Evolutionary conservation across 441 rosid species (phyloP).

Genomic region (Adansonia rubrostipa): DNA sequence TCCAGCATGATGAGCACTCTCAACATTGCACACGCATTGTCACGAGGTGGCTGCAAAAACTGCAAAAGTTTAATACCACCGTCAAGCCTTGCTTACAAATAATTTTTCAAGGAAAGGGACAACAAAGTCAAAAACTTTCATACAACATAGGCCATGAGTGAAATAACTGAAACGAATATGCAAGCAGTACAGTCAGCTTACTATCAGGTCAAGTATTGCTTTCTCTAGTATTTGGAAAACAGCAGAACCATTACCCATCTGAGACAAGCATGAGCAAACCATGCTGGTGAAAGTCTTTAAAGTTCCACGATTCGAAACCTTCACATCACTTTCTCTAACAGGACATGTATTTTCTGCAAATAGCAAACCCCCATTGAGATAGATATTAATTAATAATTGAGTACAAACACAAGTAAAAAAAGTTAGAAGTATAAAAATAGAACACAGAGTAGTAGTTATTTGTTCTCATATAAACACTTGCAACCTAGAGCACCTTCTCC

Average conservation of each 20-base stretch:
- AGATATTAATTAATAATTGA: slow-evolving; percentile 16
- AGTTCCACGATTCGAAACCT: slow-evolving; percentile 46
- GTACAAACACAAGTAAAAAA: slow-evolving; percentile 11
- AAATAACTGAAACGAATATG: not conserved
- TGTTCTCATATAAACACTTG: not conserved
- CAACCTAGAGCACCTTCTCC: not conserved
- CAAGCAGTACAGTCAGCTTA: slow-evolving; percentile 45
- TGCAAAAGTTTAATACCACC: slow-evolving; percentile 36
- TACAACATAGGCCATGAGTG: not conserved
- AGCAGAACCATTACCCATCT: slow-evolving; percentile 68
- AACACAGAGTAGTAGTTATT: not conserved
- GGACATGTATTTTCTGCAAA: slow-evolving; percentile 51
- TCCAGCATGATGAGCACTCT: slow-evolving; percentile 66
- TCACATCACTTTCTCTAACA: slow-evolving; percentile 34
- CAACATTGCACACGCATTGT: slow-evolving; percentile 77
- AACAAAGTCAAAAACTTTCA: not conserved
- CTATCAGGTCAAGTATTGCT: slow-evolving; percentile 58
- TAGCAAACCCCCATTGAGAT: slow-evolving; percentile 24
- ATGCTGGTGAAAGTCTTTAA: slow-evolving; percentile 51
- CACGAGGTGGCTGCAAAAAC: slow-evolving; percentile 57
- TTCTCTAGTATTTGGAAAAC: slow-evolving; percentile 65
- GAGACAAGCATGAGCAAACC: slow-evolving; percentile 61
- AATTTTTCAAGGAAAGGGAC: not conserved
- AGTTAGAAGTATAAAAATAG: not conserved
- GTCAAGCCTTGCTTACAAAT: not conserved